phyloP scores from a whole-genome alignment of 768 basidiomycete species.

The Suillus cothurnatus region DNA sequence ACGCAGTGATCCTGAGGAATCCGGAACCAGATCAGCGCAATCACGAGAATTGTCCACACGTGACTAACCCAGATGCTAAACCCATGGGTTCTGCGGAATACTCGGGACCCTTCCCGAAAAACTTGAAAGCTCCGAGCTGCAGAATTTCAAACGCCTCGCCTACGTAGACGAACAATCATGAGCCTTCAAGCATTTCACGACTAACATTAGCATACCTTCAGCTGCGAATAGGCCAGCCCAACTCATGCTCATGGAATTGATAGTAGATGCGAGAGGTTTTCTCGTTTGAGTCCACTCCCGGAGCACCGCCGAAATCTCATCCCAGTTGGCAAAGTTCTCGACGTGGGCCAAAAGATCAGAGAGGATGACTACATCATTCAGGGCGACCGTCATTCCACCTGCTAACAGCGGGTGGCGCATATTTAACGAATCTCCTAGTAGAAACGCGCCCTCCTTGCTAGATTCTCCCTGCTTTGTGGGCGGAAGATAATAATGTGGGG shows the following conservation, averaged over 20 bases:
- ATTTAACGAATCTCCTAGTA: slow-evolving; percentile 92
- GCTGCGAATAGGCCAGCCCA: slow-evolving; percentile 90
- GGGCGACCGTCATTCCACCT: slow-evolving; percentile 92
- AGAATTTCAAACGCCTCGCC: background rate
- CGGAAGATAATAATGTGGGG: slow-evolving; percentile 92
- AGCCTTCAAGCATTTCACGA: background rate
- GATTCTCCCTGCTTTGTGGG: slow-evolving; percentile 59
- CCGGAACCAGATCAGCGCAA: background rate
- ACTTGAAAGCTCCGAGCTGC: background rate
- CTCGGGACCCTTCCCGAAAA: background rate
- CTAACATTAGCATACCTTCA: slow-evolving; percentile 58
- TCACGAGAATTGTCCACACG: background rate
- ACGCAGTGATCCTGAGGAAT: background rate
- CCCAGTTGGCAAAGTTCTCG: slow-evolving; percentile 44
- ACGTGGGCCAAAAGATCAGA: slow-evolving; percentile 55
- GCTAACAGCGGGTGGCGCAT: slow-evolving; percentile 96
- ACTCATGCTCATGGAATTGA: slow-evolving; percentile 88
- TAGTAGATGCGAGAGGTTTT: slow-evolving; percentile 76
- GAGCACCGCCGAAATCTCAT: slow-evolving; percentile 46
- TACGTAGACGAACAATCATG: background rate
- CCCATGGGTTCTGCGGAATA: background rate
- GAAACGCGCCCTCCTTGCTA: slow-evolving; percentile 63
- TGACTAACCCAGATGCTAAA: background rate
- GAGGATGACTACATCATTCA: slow-evolving; percentile 77
- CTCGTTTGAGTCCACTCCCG: slow-evolving; percentile 78